phyloP scores from a whole-genome alignment of 441 rosid species.

The Populus trichocarpa region DNA sequence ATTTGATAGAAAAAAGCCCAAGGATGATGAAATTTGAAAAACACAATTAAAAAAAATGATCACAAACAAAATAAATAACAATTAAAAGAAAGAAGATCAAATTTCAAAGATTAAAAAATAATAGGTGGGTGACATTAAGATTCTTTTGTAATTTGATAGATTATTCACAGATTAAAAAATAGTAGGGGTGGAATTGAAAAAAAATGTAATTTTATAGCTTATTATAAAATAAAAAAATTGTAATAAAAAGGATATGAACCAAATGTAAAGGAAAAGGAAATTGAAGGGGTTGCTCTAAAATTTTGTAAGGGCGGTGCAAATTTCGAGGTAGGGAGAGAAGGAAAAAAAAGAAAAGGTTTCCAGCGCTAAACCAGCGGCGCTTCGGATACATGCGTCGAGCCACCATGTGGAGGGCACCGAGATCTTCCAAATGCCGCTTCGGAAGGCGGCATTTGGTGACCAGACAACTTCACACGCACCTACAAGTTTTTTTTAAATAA shows the following conservation, averaged over 20 bases:
- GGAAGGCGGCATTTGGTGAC: not conserved
- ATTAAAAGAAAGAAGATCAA: too few relatives aligned
- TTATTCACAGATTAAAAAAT: too few relatives aligned
- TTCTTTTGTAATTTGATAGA: too few relatives aligned
- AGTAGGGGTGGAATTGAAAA: too few relatives aligned
- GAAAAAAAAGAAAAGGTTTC: too few relatives aligned
- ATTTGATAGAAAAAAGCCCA: too few relatives aligned
- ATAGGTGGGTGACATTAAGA: too few relatives aligned
- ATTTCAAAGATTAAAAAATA: too few relatives aligned
- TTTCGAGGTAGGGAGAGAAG: not conserved
- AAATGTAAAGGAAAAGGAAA: not conserved
- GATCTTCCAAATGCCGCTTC: not conserved
- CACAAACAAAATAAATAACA: too few relatives aligned
- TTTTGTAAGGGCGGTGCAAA: not conserved
- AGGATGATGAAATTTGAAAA: too few relatives aligned
- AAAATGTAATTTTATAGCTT: too few relatives aligned
- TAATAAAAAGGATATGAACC: not conserved
- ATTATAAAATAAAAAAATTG: not conserved
- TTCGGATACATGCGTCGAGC: not conserved
- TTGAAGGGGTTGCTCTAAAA: not conserved
- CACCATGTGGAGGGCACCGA: not conserved
- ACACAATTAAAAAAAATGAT: too few relatives aligned
- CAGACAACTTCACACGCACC: not conserved
- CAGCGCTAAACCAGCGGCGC: not conserved
- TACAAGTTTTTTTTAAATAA: not conserved